These are phyloP conservation scores for Nigrospora oryzae DNA, from an alignment of 2,329 filamentous ascomycete genomes.

Conservation along the genomic window DNA sequence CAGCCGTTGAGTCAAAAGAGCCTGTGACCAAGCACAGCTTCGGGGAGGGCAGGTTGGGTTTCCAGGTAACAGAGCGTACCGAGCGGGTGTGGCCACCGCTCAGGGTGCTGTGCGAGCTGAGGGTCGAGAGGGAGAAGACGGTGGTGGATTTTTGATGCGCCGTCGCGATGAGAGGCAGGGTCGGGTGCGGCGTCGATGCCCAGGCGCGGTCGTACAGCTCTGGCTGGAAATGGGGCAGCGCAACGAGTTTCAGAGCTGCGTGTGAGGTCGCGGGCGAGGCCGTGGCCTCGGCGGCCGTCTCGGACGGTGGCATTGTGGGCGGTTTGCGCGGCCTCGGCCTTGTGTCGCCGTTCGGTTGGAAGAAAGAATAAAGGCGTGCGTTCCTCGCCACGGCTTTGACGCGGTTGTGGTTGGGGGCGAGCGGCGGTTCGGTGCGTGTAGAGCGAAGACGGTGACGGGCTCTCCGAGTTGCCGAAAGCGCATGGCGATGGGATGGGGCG, in stretches of 20 bases:
- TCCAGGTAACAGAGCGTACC: conserved; percentile 82
- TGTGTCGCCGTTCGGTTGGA: not conserved
- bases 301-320: not conserved
- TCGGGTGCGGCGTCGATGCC: conserved; percentile 78
- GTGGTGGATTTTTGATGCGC: conserved; percentile 81
- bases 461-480: not conserved
- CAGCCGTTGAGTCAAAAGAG: conserved; percentile 88
- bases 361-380: not conserved
- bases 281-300: not conserved
- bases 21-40: conserved; percentile 81
- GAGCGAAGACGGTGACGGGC: not conserved
- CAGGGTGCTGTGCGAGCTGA: conserved; percentile 70
- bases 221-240: conserved; percentile 42
- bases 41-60: conserved; percentile 54
- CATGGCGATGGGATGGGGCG: not conserved
- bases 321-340: too few relatives aligned
- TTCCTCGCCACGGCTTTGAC: not conserved
- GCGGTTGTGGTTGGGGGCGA: not conserved
- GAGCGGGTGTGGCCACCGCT: conserved; percentile 85
- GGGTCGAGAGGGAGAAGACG: conserved; percentile 78
- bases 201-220: conserved; percentile 68
- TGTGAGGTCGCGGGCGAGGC: not conserved
- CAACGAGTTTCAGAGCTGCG: conserved; percentile 22
- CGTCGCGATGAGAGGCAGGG: conserved; percentile 80
- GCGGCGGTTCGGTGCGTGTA: not conserved